Conservation (phyloP, 257 asterid species). For the Haberlea rhodopensis region DNA sequence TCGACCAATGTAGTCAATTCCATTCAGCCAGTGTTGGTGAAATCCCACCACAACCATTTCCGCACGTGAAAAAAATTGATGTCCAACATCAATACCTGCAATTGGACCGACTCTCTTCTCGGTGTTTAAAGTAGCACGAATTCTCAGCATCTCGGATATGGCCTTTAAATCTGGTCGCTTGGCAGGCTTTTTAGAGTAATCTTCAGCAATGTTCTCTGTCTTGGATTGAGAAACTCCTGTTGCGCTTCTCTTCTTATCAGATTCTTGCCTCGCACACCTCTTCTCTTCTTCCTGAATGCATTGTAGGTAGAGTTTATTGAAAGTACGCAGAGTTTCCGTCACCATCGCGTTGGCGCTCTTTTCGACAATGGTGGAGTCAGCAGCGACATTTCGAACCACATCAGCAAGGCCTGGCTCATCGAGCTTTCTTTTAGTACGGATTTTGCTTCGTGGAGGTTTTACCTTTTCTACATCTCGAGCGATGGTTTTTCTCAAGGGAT, state of each 20-base stretch:
- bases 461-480: too few relatives aligned
- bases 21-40: slow-evolving; percentile 85
- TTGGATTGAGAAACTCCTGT: too few relatives aligned
- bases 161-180: slow-evolving; percentile 89
- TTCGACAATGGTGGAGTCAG: slow-evolving; percentile 14
- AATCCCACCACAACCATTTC: slow-evolving; percentile 86
- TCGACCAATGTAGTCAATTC: slow-evolving; percentile 68
- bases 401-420: too few relatives aligned
- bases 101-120: slow-evolving; percentile 56
- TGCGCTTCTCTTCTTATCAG: slow-evolving; percentile 2
- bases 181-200: slow-evolving; percentile 34
- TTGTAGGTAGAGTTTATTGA: slow-evolving; percentile 61
- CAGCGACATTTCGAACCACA: too few relatives aligned
- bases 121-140: slow-evolving; percentile 34
- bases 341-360: slow-evolving; percentile 36
- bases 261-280: slow-evolving; percentile 35
- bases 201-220: too few relatives aligned
- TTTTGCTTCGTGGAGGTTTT: too few relatives aligned
- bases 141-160: slow-evolving; percentile 54
- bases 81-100: slow-evolving; percentile 93
- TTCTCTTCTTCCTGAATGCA: slow-evolving; percentile 69
- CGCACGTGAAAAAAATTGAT: slow-evolving; percentile 78
- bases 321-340: slow-evolving; percentile 54
- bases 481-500: too few relatives aligned
- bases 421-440: too few relatives aligned